These are phyloP conservation scores for Saprolegnia diclina DNA, from an alignment of 352 stramenopile species.

Conservation along the genomic window DNA sequence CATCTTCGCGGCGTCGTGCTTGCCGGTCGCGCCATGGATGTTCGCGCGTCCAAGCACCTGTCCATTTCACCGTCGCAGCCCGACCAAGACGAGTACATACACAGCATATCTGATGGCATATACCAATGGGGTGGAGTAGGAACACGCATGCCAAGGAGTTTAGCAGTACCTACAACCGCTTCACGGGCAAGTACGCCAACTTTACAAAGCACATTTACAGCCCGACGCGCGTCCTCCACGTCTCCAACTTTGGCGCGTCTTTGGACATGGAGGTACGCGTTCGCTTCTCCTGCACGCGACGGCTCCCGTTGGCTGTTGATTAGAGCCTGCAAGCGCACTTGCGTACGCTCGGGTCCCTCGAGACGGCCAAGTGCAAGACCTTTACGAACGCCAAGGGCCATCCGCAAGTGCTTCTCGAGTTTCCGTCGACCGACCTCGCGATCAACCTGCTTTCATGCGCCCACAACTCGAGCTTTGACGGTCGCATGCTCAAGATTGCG, in stretches of 20 bases:
- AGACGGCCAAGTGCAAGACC: slow-evolving; percentile 43
- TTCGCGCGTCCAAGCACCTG: slow-evolving; percentile 56
- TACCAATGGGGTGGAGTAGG: not conserved
- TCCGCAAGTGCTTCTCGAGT: slow-evolving; percentile 47
- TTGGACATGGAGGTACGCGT: slow-evolving; percentile 43
- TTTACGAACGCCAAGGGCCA: slow-evolving; percentile 47
- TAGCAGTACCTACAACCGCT: slow-evolving; percentile 43
- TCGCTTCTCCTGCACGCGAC: too few relatives aligned
- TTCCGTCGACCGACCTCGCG: slow-evolving; percentile 41
- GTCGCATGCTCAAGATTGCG: slow-evolving; percentile 46
- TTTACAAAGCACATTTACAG: slow-evolving; percentile 60
- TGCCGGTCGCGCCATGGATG: slow-evolving; percentile 46
- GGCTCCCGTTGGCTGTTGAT: too few relatives aligned
- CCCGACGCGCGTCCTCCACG: slow-evolving; percentile 53
- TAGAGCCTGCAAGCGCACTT: slow-evolving; percentile 42
- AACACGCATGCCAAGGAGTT: slow-evolving; percentile 49
- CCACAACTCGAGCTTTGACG: slow-evolving; percentile 40
- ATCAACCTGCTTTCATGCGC: slow-evolving; percentile 49
- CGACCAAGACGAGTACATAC: slow-evolving; percentile 2
- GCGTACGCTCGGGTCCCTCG: slow-evolving; percentile 33
- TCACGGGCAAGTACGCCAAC: slow-evolving; percentile 56
- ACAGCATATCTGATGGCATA: not conserved
- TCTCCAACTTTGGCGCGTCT: slow-evolving; percentile 57
- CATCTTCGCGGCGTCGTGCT: slow-evolving; percentile 53
- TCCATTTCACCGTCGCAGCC: slow-evolving; percentile 38